Evolutionary conservation across 2,329 filamentous ascomycete genomes (phyloP).

Genomic region (Colletotrichum tabaci): DNA sequence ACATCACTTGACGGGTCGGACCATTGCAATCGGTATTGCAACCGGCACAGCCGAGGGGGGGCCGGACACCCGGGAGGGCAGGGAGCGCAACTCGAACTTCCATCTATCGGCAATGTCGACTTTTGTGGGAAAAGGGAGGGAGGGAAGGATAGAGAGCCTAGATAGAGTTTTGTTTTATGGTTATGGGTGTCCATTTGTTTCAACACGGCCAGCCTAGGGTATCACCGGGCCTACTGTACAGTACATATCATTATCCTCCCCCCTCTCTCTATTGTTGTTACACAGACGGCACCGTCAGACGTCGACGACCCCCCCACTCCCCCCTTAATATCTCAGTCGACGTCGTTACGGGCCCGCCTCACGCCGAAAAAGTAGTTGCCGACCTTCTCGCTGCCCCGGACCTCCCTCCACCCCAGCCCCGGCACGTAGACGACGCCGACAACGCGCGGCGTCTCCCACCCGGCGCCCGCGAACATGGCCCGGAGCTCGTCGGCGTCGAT

Average conservation of each 20-base stretch:
- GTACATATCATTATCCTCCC: constrained; percentile 7
- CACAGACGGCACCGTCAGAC: background rate
- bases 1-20: background rate
- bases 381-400: constrained; percentile 84
- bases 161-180: too few species aligned
- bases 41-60: too few species aligned
- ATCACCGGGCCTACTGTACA: constrained; percentile 32
- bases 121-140: too few species aligned
- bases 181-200: background rate
- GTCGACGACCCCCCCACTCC: too few species aligned
- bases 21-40: background rate
- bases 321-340: too few species aligned
- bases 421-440: constrained; percentile 94
- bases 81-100: background rate
- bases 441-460: constrained; percentile 73
- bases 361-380: constrained; percentile 98
- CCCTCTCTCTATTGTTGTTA: too few species aligned
- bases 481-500: constrained; percentile 87
- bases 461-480: constrained; percentile 66
- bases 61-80: background rate
- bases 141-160: too few species aligned
- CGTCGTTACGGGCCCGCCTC: constrained; percentile 56
- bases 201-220: constrained; percentile 5
- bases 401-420: constrained; percentile 89
- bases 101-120: background rate